These are phyloP conservation scores for Delitschia confertaspora DNA, from an alignment of 495 filamentous ascomycete species.

Conservation along the genomic window DNA sequence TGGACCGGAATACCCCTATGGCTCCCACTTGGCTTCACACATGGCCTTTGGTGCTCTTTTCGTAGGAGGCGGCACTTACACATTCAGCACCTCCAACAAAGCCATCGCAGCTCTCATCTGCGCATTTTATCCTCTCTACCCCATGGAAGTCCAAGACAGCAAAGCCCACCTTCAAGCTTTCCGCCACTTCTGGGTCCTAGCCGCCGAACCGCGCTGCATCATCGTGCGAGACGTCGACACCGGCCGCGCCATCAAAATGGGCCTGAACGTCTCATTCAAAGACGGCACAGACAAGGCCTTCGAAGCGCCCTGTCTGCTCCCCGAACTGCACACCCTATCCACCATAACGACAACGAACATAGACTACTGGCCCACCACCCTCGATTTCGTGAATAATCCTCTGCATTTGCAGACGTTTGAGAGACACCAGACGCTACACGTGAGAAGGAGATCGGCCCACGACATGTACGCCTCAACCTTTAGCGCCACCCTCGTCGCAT, in stretches of 20 bases:
- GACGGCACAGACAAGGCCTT: constrained; percentile 36
- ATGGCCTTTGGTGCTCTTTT: constrained; percentile 88
- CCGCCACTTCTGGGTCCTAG: constrained; percentile 94
- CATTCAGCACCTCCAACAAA: constrained; percentile 80
- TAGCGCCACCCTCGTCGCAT: constrained; percentile 51
- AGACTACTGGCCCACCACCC: constrained; percentile 75
- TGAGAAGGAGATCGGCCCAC: constrained; percentile 67
- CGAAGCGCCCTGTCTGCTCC: constrained; percentile 67
- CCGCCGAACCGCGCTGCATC: constrained; percentile 80
- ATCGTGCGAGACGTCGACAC: constrained; percentile 78
- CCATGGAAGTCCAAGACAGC: constrained; percentile 80
- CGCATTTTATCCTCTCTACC: constrained; percentile 91
- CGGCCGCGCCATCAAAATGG: constrained; percentile 63
- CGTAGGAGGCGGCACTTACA: constrained; percentile 81
- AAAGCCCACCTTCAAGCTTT: constrained; percentile 92
- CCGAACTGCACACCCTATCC: constrained; percentile 61
- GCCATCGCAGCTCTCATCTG: constrained; percentile 80
- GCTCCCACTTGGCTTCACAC: constrained; percentile 86
- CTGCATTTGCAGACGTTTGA: constrained; percentile 61
- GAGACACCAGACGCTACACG: constrained; percentile 65
- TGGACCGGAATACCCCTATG: constrained; percentile 76
- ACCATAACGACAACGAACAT: constrained; percentile 57
- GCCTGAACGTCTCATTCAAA: constrained; percentile 51
- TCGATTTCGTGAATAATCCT: constrained; percentile 65
- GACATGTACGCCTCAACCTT: constrained; percentile 60